These are phyloP conservation scores for Solanum okadae DNA, from an alignment of 257 asterid species.

Conservation along the genomic window DNA sequence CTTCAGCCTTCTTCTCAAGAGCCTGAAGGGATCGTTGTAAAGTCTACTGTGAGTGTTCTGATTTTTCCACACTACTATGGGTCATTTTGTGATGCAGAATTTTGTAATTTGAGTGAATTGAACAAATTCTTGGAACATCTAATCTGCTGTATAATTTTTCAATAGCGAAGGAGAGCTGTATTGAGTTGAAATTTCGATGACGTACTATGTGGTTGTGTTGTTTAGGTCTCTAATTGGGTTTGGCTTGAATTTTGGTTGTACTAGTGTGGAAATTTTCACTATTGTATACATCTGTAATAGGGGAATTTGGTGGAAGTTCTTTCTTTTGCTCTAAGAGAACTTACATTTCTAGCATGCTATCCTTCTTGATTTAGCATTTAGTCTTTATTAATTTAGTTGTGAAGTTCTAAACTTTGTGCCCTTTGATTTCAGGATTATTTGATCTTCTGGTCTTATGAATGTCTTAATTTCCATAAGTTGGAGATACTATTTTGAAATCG, in stretches of 20 bases:
- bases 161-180: background rate
- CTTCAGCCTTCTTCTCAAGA: slow-evolving; percentile 15
- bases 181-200: background rate
- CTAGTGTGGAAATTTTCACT: background rate
- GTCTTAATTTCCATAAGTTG: background rate
- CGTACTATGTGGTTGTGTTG: background rate
- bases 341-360: background rate
- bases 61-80: background rate
- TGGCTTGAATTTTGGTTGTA: background rate
- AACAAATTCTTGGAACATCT: background rate
- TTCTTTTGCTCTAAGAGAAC: background rate
- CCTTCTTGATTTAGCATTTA: background rate
- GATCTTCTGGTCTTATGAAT: background rate
- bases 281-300: background rate
- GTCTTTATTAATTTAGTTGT: background rate
- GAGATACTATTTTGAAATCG: background rate
- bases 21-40: slow-evolving; percentile 49
- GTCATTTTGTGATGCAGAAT: background rate
- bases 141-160: background rate
- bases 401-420: background rate
- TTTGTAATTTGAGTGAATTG: background rate
- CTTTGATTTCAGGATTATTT: background rate
- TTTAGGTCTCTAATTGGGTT: slow-evolving; percentile 11
- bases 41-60: slow-evolving; percentile 49
- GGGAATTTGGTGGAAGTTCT: background rate